Conservation (phyloP, 2,329 filamentous ascomycete genomes). For the Botrytis pseudocinerea region DNA sequence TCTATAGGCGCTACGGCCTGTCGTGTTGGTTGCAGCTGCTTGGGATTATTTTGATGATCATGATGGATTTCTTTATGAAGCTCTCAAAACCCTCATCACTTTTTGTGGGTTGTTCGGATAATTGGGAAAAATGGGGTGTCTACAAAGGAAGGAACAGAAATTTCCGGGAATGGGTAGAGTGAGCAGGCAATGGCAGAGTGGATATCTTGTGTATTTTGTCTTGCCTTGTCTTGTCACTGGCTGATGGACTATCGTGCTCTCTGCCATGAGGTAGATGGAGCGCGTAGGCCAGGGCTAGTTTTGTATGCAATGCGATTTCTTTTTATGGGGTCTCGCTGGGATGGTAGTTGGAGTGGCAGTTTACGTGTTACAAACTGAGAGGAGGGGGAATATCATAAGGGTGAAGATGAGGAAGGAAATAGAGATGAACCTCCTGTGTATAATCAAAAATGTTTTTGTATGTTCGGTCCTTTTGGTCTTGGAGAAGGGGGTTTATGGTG, state of each 20-base stretch:
- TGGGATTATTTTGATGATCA: conserved; percentile 22
- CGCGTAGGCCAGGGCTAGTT: conserved; percentile 7
- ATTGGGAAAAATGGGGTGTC: conserved; percentile 19
- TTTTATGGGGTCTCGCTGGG: neutral
- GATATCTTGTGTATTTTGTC: conserved; percentile 10
- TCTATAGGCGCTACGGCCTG: conserved; percentile 19
- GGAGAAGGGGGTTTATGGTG: neutral
- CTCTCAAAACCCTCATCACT: conserved; percentile 5
- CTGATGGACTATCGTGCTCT: conserved; percentile 17
- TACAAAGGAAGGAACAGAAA: conserved; percentile 19
- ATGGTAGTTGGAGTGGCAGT: neutral
- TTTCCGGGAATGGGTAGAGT: neutral
- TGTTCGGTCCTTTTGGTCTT: neutral
- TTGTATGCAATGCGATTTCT: conserved; percentile 15
- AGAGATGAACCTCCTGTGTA: conserved; percentile 17
- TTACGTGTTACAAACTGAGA: conserved; percentile 6
- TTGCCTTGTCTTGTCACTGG: conserved; percentile 14
- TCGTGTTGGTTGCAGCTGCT: conserved; percentile 17
- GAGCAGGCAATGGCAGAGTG: conserved; percentile 3
- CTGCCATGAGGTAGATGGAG: conserved; percentile 15
- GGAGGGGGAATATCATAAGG: neutral
- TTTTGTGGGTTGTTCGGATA: conserved; percentile 16
- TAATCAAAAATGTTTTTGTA: conserved; percentile 20
- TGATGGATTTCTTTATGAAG: conserved; percentile 26
- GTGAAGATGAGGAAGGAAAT: neutral